A percentile compares a stretch with the other conserved stretches of the same genome.
Conservation (phyloP, 176 grass and related monocot species). For the Tillandsia fasciculata region DNA sequence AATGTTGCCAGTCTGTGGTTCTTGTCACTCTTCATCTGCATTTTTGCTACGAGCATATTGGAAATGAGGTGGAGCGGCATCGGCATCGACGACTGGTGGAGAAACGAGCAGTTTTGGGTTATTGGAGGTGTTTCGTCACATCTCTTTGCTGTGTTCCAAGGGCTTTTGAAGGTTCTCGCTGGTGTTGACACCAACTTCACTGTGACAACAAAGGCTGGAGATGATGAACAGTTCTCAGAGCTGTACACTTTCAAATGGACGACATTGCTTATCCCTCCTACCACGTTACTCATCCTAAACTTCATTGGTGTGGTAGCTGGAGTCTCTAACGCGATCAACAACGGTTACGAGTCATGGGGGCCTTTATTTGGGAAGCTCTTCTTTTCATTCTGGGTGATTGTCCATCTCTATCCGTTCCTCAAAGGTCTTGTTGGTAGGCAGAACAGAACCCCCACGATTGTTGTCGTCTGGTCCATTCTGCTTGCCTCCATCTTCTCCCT, state of each 20-base stretch:
- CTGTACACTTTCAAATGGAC: conserved; percentile 73
- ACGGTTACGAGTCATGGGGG: conserved; percentile 63
- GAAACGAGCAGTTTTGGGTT: conserved; percentile 74
- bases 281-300: conserved; percentile 50
- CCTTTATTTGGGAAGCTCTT: conserved; percentile 69
- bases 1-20: conserved; percentile 65
- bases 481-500: conserved; percentile 63
- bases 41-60: conserved; percentile 47
- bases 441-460: conserved; percentile 58
- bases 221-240: conserved; percentile 59
- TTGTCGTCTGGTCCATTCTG: conserved; percentile 72
- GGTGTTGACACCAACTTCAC: conserved; percentile 70
- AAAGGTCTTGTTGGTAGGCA: conserved; percentile 63
- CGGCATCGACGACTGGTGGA: conserved; percentile 66
- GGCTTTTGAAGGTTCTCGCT: conserved; percentile 54
- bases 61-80: conserved; percentile 78
- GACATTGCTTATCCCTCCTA: conserved; percentile 48
- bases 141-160: conserved; percentile 63
- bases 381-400: conserved; percentile 72
- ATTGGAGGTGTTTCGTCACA: conserved; percentile 59
- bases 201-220: conserved; percentile 55
- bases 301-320: conserved; percentile 57
- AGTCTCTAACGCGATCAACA: conserved; percentile 65
- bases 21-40: conserved; percentile 70
- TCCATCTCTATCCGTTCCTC: conserved; percentile 70